A percentile compares a stretch with the other conserved stretches of the same genome.
Conservation (phyloP, 768 basidiomycete species). For the Mycena galopus region DNA sequence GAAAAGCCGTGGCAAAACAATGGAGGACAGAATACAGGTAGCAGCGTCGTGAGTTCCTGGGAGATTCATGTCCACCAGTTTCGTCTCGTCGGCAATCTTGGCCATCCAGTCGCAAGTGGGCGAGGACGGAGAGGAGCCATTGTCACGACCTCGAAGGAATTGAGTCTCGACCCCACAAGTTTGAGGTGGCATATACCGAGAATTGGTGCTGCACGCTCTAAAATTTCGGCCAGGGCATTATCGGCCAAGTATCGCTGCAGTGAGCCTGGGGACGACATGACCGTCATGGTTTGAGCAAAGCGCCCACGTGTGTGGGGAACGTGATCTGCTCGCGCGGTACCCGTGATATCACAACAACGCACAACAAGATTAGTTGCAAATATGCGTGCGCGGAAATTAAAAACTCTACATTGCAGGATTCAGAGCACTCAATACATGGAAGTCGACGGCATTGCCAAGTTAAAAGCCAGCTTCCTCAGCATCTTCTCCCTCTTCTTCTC, state of each 20-base stretch:
- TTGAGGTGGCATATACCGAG: conserved; percentile 35
- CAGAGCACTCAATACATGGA: no score
- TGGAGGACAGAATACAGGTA: conserved; percentile 50
- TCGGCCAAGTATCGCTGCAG: conserved; percentile 21
- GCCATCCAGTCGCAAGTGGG: conserved; percentile 63
- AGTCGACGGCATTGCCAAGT: no score
- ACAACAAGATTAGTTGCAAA: not conserved
- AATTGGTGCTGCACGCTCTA: conserved; percentile 49
- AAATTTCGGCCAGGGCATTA: conserved; percentile 45
- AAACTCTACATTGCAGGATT: no score
- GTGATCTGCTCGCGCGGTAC: not conserved
- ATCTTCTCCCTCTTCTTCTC: no score
- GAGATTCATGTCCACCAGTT: conserved; percentile 63
- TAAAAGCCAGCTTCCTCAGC: no score
- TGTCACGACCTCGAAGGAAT: conserved; percentile 38
- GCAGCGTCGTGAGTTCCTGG: conserved; percentile 66
- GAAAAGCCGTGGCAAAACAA: not conserved
- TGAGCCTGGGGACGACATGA: not conserved
- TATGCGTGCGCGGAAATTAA: no score
- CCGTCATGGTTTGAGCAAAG: not conserved
- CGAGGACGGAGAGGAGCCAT: conserved; percentile 47
- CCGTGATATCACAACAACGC: not conserved
- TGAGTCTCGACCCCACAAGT: not conserved
- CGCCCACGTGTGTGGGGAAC: not conserved
- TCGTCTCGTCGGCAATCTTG: conserved; percentile 54